These are phyloP conservation scores for Apiotrichum gamsii DNA, from an alignment of 1,284 basidiomycete genomes.

Conservation along the genomic window DNA sequence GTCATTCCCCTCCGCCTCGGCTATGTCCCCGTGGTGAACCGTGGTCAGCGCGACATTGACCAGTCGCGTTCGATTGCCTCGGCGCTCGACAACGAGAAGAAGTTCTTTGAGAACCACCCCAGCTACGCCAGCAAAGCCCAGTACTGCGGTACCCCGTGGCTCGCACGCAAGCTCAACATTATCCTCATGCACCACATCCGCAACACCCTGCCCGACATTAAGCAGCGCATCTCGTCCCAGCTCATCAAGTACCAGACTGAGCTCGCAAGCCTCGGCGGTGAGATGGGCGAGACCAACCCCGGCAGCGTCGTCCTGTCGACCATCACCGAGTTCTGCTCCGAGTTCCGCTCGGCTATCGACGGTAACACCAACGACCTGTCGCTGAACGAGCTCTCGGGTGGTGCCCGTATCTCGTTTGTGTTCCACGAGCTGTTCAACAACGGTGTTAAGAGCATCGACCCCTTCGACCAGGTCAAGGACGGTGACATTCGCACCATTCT, in stretches of 20 bases:
- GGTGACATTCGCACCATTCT: slow-evolving; percentile 91
- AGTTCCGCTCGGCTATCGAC: slow-evolving; percentile 94
- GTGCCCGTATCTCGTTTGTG: slow-evolving; percentile 95
- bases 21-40: slow-evolving; percentile 95
- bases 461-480: slow-evolving; percentile 97
- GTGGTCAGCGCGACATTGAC: slow-evolving; percentile 96
- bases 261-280: slow-evolving; percentile 75
- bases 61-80: slow-evolving; percentile 70
- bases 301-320: slow-evolving; percentile 84
- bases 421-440: slow-evolving; percentile 98
- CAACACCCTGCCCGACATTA: slow-evolving; percentile 93
- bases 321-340: slow-evolving; percentile 94
- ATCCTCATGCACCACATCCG: slow-evolving; percentile 98
- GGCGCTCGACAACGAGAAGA: slow-evolving; percentile 81
- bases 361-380: slow-evolving; percentile 93
- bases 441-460: slow-evolving; percentile 91
- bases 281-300: slow-evolving; percentile 75
- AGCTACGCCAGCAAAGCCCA: slow-evolving; percentile 90
- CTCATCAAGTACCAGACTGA: slow-evolving; percentile 81
- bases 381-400: slow-evolving; percentile 90
- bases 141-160: slow-evolving; percentile 96
- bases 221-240: slow-evolving; percentile 80
- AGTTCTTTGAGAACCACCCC: slow-evolving; percentile 88
- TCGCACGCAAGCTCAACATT: slow-evolving; percentile 94
- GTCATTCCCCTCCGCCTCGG: slow-evolving; percentile 87